Evolutionary conservation across 805 yeast species (phyloP), one percentile per base, ranked within the genome.

Genomic region (Alloascoidea africana): DNA sequence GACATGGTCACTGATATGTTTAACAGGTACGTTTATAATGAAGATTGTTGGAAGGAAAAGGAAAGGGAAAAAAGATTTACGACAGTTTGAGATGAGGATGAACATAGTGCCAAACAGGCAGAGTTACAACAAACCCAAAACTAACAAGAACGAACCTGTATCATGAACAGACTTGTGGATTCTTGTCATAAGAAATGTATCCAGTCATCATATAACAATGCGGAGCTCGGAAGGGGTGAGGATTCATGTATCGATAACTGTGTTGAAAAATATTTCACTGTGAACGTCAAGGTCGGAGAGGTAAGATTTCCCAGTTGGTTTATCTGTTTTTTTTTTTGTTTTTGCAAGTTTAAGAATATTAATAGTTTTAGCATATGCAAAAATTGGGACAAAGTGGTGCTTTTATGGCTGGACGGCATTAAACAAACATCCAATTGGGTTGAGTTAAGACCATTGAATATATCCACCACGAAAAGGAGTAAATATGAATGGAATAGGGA

Each of bases 1-100:
- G 98, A 89, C 59, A 80, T 91, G 76, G 95, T 89, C 49, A 87
- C 96, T 32, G 95, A 91, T 49, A 86, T 89, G 96, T 89, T 89
- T 74, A 89, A 89, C 73, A 71, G 54, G 48, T 45, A 36, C 51
- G 30, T 23, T n/a, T n/a, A n/a, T n/a, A n/a, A n/a, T n/a, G n/a
- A n/a, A n/a, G n/a, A n/a, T n/a, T n/a, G n/a, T n/a, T n/a, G n/a
- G n/a, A n/a, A n/a, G n/a, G n/a, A n/a, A n/a, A n/a, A n/a, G n/a
- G n/a, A n/a, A n/a, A n/a, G n/a, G n/a, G n/a, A n/a, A n/a, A n/a
- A n/a, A n/a, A n/a, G n/a, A n/a, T n/a, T n/a, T n/a, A n/a, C n/a
- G n/a, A n/a, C n/a, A n/a, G n/a, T n/a, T n/a, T n/a, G n/a, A n/a
- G n/a, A n/a, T n/a, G n/a, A n/a, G n/a, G n/a, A n/a, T n/a, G n/a